A percentile compares a stretch with the other conserved stretches of the same genome.
These are phyloP conservation scores for Schwanniomyces polymorphus DNA, from an alignment of 805 yeast genomes.

Conservation along the genomic window DNA sequence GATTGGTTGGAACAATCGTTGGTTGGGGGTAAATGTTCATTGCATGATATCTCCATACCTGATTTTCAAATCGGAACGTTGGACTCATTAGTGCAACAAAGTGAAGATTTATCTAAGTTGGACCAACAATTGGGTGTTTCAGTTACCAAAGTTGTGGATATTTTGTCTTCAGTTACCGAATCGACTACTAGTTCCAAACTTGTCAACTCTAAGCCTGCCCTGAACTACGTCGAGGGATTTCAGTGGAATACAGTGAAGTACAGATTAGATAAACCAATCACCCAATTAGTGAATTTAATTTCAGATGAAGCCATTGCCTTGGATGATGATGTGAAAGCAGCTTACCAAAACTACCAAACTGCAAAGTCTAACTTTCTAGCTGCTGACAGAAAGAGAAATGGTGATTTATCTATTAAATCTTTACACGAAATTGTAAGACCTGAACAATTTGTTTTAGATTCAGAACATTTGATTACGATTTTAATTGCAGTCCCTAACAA, in stretches of 20 bases:
- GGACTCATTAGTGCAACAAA: conserved; percentile 85
- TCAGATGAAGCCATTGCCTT: conserved; percentile 77
- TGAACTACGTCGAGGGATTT: conserved; percentile 70
- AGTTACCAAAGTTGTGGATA: conserved; percentile 74
- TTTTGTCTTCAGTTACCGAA: conserved; percentile 48
- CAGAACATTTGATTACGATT: conserved; percentile 85
- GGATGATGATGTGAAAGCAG: conserved; percentile 80
- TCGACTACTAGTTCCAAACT: conserved; percentile 20
- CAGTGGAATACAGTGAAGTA: conserved; percentile 88
- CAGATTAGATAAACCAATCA: conserved; percentile 79
- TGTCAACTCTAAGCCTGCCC: conserved; percentile 49
- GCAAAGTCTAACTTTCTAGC: conserved; percentile 84
- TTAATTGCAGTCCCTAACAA: conserved; percentile 83
- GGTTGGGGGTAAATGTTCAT: conserved; percentile 57
- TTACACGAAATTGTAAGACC: conserved; percentile 85
- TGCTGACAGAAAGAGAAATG: conserved; percentile 89
- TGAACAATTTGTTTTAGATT: conserved; percentile 77
- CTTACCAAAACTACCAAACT: conserved; percentile 71
- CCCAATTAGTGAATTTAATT: conserved; percentile 68
- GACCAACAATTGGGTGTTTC: conserved; percentile 77
- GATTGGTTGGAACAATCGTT: conserved; percentile 58
- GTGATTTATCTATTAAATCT: conserved; percentile 89
- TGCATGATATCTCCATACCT: conserved; percentile 65
- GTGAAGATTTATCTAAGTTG: conserved; percentile 82
- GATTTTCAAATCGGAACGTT: conserved; percentile 91